phyloP scores from a whole-genome alignment of 2,329 filamentous ascomycete species.

The Exophiala phaeomuriformis region DNA sequence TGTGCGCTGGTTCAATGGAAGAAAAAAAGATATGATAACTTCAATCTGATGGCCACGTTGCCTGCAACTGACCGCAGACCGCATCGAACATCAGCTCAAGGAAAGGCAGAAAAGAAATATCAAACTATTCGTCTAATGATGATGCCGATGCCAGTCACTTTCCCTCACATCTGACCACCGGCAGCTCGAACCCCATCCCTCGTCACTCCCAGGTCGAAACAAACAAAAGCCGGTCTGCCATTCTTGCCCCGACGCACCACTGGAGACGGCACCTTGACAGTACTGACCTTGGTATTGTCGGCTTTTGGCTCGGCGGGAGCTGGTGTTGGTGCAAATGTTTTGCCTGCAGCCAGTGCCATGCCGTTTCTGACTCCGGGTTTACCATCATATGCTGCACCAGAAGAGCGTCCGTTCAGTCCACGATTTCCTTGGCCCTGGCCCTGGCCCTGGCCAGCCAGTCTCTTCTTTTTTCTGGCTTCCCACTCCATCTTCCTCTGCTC shows the following conservation, averaged over 20 bases:
- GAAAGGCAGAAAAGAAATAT: too few species aligned
- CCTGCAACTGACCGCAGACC: too few species aligned
- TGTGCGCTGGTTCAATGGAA: too few species aligned
- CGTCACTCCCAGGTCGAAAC: constrained; percentile 16
- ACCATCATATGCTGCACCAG: too few species aligned
- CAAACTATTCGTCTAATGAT: not conserved
- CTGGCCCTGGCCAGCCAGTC: not conserved
- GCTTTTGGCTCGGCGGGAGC: not conserved
- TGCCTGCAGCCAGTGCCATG: too few species aligned
- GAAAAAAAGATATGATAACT: too few species aligned
- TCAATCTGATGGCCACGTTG: too few species aligned
- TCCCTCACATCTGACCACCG: not conserved
- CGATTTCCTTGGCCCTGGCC: not conserved
- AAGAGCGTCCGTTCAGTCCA: too few species aligned
- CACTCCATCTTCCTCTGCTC: not conserved
- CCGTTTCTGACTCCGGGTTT: too few species aligned
- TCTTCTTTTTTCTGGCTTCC: not conserved
- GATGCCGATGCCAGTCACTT: not conserved
- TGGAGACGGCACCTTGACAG: constrained; percentile 5
- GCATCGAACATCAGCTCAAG: too few species aligned
- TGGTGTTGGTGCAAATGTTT: too few species aligned
- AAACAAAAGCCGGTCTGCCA: constrained; percentile 9
- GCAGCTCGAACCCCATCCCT: constrained; percentile 2
- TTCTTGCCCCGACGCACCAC: constrained; percentile 7
- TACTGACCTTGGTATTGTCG: not conserved